Conservation (phyloP, 192 early-diverging fungal species). For the Rhizophagus sp. region DNA sequence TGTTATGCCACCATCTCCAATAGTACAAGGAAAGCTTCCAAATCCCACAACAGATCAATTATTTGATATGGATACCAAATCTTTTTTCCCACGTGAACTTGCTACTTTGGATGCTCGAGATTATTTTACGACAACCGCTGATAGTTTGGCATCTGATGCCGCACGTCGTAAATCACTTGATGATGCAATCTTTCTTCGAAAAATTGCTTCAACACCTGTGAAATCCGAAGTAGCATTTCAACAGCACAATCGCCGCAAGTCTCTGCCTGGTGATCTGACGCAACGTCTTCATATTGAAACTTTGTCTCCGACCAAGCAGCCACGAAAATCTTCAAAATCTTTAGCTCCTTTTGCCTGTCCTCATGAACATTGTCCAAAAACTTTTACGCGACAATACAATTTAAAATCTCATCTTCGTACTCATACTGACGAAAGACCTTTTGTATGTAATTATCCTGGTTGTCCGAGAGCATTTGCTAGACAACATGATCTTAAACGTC, state of each 20-base stretch:
- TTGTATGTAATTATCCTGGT: slow-evolving; percentile 62
- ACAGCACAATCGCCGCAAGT: slow-evolving; percentile 6
- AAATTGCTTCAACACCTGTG: slow-evolving; percentile 6
- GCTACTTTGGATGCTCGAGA: slow-evolving; percentile 1
- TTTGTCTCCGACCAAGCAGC: slow-evolving; percentile 13
- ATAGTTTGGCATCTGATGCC: slow-evolving; percentile 8
- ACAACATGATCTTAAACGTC: slow-evolving; percentile 90
- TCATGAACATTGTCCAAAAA: slow-evolving; percentile 64
- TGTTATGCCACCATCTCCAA: slow-evolving; percentile 1
- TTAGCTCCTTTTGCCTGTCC: slow-evolving; percentile 29
- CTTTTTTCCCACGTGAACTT: not conserved
- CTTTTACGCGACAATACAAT: slow-evolving; percentile 76
- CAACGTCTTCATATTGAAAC: slow-evolving; percentile 30
- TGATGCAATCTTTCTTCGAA: slow-evolving; percentile 28
- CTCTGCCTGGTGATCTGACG: slow-evolving; percentile 11
- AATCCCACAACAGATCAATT: not conserved
- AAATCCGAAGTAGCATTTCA: slow-evolving; percentile 8
- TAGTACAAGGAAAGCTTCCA: not conserved
- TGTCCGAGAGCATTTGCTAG: slow-evolving; percentile 83
- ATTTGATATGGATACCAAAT: slow-evolving; percentile 14
- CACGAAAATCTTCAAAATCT: slow-evolving; percentile 26
- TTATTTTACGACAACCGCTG: not conserved
- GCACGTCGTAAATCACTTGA: slow-evolving; percentile 21
- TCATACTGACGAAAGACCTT: slow-evolving; percentile 76
- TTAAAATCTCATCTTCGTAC: slow-evolving; percentile 74